Conservation (phyloP, 306 rosid species). For the Sicyos baderoa region DNA sequence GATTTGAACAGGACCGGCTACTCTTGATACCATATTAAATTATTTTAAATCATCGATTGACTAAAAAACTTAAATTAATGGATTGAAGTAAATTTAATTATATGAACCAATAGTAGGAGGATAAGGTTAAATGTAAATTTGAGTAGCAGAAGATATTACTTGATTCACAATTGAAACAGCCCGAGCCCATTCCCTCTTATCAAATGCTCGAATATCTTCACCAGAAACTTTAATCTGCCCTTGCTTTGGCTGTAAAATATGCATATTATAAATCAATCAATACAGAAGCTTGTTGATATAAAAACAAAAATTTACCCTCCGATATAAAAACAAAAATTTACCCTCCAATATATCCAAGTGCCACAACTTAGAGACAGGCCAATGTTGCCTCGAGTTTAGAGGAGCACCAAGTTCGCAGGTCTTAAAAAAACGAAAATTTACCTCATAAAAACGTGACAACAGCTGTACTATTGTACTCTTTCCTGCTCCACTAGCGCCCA, state of each 20-base stretch:
- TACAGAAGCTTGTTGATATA: conserved; percentile 15
- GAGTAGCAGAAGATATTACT: conserved; percentile 33
- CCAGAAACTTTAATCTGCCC: conserved; percentile 81
- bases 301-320: background rate
- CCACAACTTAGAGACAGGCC: too few relatives aligned
- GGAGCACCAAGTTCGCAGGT: too few relatives aligned
- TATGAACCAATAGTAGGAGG: background rate
- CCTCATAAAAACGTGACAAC: conserved; percentile 94
- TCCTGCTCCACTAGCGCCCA: conserved; percentile 88
- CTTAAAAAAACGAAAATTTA: conserved; percentile 19
- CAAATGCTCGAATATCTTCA: conserved; percentile 85
- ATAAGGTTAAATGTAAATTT: background rate
- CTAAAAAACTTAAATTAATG: too few relatives aligned
- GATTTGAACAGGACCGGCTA: too few relatives aligned
- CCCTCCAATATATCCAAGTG: too few relatives aligned
- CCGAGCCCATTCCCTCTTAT: conserved; percentile 94
- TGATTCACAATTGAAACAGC: conserved; percentile 79
- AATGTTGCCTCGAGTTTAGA: too few relatives aligned
- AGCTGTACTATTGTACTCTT: conserved; percentile 91
- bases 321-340: background rate
- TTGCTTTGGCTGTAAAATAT: conserved; percentile 55
- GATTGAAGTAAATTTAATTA: too few relatives aligned
- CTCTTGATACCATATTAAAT: too few relatives aligned
- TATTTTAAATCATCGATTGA: too few relatives aligned
- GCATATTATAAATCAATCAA: conserved; percentile 16